A percentile compares a stretch with the other conserved stretches of the same genome.
Evolutionary conservation across 2,329 filamentous ascomycete genomes (phyloP).

Genomic region (Botryotinia narcissicola): DNA sequence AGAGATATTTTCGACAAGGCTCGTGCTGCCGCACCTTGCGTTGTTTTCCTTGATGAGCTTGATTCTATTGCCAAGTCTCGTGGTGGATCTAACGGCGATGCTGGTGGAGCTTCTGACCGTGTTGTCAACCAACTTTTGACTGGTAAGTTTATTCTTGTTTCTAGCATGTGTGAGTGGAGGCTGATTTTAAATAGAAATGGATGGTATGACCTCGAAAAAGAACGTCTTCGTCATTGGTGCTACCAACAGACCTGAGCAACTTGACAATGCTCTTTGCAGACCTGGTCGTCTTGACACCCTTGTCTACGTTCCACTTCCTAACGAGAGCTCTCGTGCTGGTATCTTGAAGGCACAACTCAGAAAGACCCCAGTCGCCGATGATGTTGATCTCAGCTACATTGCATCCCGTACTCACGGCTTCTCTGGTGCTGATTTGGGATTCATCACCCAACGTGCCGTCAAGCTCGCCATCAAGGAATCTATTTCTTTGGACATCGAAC

Average conservation of each 20-base stretch:
- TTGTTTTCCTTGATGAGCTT: constrained; percentile 97
- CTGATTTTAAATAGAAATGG: constrained; percentile 74
- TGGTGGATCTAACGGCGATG: constrained; percentile 93
- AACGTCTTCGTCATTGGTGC: constrained; percentile 99
- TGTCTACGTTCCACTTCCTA: constrained; percentile 95
- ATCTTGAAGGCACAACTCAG: constrained; percentile 96
- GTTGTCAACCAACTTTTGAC: constrained; percentile 99
- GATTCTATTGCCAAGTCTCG: constrained; percentile 99
- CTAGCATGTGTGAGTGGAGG: constrained; percentile 23
- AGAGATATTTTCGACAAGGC: constrained; percentile 99
- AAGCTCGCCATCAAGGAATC: constrained; percentile 99
- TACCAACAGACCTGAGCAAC: constrained; percentile 97
- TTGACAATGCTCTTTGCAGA: constrained; percentile 96
- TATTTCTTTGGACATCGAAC: constrained; percentile 84
- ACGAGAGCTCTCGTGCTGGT: constrained; percentile 81
- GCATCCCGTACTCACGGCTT: constrained; percentile 97
- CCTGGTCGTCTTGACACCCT: constrained; percentile 97
- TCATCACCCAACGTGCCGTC: constrained; percentile 97
- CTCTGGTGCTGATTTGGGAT: constrained; percentile 98
- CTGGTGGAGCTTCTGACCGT: constrained; percentile 97
- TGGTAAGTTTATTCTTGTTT: constrained; percentile 53
- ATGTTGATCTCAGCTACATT: constrained; percentile 89
- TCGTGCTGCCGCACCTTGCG: constrained; percentile 92
- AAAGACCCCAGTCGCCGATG: constrained; percentile 88
- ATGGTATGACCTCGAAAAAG: constrained; percentile 99